Base-by-base conservation (phyloP, 106 monocot species). In the Allium cepa region DNA sequence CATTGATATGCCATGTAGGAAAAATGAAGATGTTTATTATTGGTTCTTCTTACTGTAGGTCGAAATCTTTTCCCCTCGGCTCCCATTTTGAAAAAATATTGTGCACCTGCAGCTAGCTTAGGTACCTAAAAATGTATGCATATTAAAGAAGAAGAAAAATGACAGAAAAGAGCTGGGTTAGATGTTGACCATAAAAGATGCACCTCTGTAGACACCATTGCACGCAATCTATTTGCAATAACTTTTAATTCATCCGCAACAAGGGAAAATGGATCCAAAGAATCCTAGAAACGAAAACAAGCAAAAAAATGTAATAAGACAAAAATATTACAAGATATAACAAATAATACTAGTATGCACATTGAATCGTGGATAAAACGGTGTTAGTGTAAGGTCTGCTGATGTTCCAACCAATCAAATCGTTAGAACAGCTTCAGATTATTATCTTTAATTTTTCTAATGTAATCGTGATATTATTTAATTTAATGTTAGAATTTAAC, bases 21-120 rank as follows among this genome's bases (percentile, higher is more conserved):
- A n/a, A 16, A 59, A 59, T 17, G 9, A 22, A 22, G 22, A 9
- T 59, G n/a, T 9, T 59, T 7, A n/a, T 9, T 36, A 62, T 46
- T 63, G 26, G 36, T 16, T 61, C 14, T 16, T 61, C 14, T 81
- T 83, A 95, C 95, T 36, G 95, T 91, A 48, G 95, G 91, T 15
- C 88, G 80, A 22, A 95, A 95, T 81, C 85, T 81, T 85, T 95
- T 91, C 53, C 91, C 94, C 70, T 95, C 91, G 47, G 84, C 94
- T 70, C 91, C 87, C 69, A 85, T 70, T 72, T 79, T 85, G 69
- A 95, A 95, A 53, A 91, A 91, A 69, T 95, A 95, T 65, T 91
- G 82, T 61, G 95, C 95, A 61, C 88, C 91, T 73, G 85, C 79
- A 58, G 95, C 91, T 66, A 95, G 76, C 49, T 85, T 90, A 8